Conservation (phyloP, 1,284 basidiomycete species). For the Ganoderma multipileum region DNA sequence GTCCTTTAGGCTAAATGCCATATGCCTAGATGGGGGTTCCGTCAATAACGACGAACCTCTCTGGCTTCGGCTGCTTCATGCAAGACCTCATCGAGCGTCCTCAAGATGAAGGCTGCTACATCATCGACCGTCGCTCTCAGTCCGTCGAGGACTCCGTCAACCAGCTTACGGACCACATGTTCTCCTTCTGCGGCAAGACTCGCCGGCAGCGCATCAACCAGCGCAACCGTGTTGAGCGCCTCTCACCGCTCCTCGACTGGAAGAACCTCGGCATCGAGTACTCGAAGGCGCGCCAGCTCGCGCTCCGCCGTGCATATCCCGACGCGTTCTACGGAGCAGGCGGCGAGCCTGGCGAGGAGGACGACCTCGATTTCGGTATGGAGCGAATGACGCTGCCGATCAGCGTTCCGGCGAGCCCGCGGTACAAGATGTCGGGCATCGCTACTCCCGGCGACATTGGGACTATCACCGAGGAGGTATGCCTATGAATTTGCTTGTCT, state of each 20-base stretch:
- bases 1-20: background rate
- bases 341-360: slow-evolving; percentile 56
- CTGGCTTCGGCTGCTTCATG: slow-evolving; percentile 98
- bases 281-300: slow-evolving; percentile 93
- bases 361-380: slow-evolving; percentile 67
- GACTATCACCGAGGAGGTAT: slow-evolving; percentile 90
- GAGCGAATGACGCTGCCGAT: slow-evolving; percentile 70
- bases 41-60: slow-evolving; percentile 95
- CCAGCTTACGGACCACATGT: slow-evolving; percentile 77
- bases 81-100: slow-evolving; percentile 97
- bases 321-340: slow-evolving; percentile 80
- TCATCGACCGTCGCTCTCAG: slow-evolving; percentile 91
- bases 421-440: slow-evolving; percentile 71
- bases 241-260: slow-evolving; percentile 95
- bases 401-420: slow-evolving; percentile 89
- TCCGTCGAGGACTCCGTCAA: slow-evolving; percentile 93
- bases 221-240: slow-evolving; percentile 94
- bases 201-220: slow-evolving; percentile 97
- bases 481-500: slow-evolving; percentile 19
- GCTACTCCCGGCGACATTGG: slow-evolving; percentile 93
- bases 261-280: slow-evolving; percentile 98
- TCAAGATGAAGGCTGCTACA: slow-evolving; percentile 90
- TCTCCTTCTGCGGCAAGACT: slow-evolving; percentile 87
- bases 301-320: slow-evolving; percentile 93
- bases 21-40: slow-evolving; percentile 90